Evolutionary conservation across 305 asterid genomes (phyloP).

Genomic region (Ajuga reptans): DNA sequence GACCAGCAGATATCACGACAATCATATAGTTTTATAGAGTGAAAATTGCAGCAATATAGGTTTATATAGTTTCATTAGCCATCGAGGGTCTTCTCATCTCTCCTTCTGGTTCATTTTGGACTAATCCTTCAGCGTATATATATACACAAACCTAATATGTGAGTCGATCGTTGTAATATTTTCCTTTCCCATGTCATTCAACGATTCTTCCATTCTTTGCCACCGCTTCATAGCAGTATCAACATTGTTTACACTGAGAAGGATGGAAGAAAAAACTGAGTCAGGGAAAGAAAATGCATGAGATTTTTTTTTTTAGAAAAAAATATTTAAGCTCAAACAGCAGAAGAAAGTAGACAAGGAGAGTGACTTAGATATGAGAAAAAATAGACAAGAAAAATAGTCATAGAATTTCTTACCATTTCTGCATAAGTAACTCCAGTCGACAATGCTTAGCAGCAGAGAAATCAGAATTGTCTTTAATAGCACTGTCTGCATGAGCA

Average conservation of each 20-base stretch:
- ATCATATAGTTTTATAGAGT: neutral
- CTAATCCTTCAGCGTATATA: neutral
- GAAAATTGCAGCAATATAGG: neutral
- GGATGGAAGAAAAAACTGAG: neutral
- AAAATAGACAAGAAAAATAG: neutral
- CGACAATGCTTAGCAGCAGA: slow-evolving; percentile 84
- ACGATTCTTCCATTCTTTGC: slow-evolving; percentile 43
- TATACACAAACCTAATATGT: slow-evolving; percentile 47
- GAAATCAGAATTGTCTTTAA: slow-evolving; percentile 60
- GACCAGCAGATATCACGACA: neutral
- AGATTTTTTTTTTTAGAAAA: no score
- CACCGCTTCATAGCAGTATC: slow-evolving; percentile 45
- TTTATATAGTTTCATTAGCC: neutral
- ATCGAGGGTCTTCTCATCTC: neutral
- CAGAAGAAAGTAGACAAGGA: neutral
- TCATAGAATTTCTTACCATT: slow-evolving; percentile 41
- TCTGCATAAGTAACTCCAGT: slow-evolving; percentile 59
- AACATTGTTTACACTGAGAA: slow-evolving; percentile 44
- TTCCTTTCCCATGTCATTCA: slow-evolving; percentile 48
- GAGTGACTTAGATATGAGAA: neutral
- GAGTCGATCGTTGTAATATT: slow-evolving; percentile 44
- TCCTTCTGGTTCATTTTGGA: neutral
- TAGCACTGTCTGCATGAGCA: slow-evolving; percentile 39
- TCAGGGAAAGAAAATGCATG: neutral
- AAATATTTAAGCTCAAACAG: neutral